Evolutionary conservation across 768 basidiomycete species (phyloP).

Genomic region (Daedaleopsis nitida): DNA sequence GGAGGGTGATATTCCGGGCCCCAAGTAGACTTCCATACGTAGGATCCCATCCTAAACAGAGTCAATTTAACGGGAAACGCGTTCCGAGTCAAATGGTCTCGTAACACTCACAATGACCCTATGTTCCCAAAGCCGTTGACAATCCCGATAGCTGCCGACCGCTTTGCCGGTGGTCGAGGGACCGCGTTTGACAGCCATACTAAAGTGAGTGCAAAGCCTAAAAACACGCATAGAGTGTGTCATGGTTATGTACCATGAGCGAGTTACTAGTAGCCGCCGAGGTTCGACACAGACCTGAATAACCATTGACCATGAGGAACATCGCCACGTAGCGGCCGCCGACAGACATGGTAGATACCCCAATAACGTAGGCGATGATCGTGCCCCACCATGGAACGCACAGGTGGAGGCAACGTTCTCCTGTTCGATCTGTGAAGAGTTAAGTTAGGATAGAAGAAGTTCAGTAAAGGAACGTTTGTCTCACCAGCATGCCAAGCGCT

Average conservation of each 20-base stretch:
- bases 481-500: conserved; percentile 58
- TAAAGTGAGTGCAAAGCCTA: conserved; percentile 45
- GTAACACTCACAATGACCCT: conserved; percentile 54
- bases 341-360: conserved; percentile 52
- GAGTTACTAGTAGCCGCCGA: background rate
- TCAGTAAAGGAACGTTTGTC: conserved; percentile 1
- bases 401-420: conserved; percentile 67
- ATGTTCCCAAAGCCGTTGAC: conserved; percentile 62
- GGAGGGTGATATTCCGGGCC: conserved; percentile 29
- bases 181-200: conserved; percentile 67
- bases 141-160: conserved; percentile 59
- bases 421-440: conserved; percentile 46
- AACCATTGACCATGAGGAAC: conserved; percentile 65
- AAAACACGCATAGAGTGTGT: background rate
- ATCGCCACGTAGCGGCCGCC: conserved; percentile 59
- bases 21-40: background rate
- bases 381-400: conserved; percentile 58
- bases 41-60: background rate
- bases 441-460: background rate
- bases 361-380: conserved; percentile 63
- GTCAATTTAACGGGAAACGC: background rate
- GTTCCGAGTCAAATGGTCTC: background rate
- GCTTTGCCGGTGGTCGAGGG: conserved; percentile 60
- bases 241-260: too few species aligned
- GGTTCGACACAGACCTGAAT: conserved; percentile 34